Evolutionary conservation across 495 filamentous ascomycete genomes (phyloP), one percentile per base, ranked within the genome.

Genomic region (Aspergillus campestris): DNA sequence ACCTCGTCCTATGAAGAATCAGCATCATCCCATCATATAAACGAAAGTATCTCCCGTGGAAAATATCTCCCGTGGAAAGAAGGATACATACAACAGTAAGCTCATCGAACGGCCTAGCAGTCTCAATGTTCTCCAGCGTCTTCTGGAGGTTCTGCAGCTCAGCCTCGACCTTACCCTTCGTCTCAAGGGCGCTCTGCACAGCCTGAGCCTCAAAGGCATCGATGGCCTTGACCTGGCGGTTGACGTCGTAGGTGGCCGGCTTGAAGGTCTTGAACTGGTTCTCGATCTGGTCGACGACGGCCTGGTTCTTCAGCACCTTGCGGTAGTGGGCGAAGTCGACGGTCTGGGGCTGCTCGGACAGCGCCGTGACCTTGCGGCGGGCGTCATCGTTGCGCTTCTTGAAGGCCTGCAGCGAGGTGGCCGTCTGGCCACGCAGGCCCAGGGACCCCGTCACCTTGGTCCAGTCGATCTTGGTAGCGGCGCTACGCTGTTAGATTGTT

Each of bases 341-440:
- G 29, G 78, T 74, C 63, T 86, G 84, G 40, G 90, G 75, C 57
- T 82, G 80, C 60, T 92, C 84, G 38, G 77, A 78, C 34, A 97
- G 86, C 35, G 79, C 44, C 62, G 78, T 76, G 31, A 97, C 75
- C 72, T 89, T 90, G 72, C 94, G 90, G 72, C 92, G 91, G 63
- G 87, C 90, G 61, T 97, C 90, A 56, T 99, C 94, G 77, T 97
- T 96, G 71, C 94, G 92, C 82, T 94, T 91, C 78, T 99, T 99
- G 84, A 99, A 99, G 55, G 87, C 73, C 64, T 87, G 82, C 41
- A 99, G 87, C 43, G 90, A 83, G 52, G 83, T 69, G 47, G 84
- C 88, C 53, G 94, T 99, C 70, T 86, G 85, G 62, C 94, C 94
- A 72, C 86, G 87, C 67, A 99, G 87, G 60, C 92, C 91, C 60